phyloP scores from a whole-genome alignment of 2,329 filamentous ascomycete species.

The Parasarocladium wereldwijsianum region DNA sequence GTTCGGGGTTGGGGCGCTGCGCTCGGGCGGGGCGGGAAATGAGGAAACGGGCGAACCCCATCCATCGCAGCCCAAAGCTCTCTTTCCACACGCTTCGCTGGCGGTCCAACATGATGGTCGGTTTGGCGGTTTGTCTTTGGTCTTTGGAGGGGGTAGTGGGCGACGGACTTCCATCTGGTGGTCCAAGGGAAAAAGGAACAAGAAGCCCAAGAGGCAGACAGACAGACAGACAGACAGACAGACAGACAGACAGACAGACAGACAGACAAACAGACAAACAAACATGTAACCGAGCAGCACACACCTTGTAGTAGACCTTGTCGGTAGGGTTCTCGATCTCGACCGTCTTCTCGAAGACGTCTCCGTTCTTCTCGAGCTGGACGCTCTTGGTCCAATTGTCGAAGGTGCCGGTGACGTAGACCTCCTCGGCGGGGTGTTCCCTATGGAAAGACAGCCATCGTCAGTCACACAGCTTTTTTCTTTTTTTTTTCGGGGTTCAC shows the following conservation, averaged over 20 bases:
- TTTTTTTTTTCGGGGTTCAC: neutral
- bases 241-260: constrained; percentile 5
- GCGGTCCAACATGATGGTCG: too few relatives aligned
- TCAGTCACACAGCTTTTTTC: neutral
- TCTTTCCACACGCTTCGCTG: too few relatives aligned
- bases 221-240: constrained; percentile 6
- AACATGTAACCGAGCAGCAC: constrained; percentile 12
- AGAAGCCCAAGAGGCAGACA: neutral
- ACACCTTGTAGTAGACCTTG: constrained; percentile 92
- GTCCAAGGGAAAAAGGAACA: too few relatives aligned
- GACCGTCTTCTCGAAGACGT: constrained; percentile 69
- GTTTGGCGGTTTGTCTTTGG: too few relatives aligned
- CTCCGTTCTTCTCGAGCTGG: constrained; percentile 62
- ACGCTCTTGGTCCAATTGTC: constrained; percentile 86
- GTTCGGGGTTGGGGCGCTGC: too few relatives aligned
- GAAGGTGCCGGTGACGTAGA: constrained; percentile 92
- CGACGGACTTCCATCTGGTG: too few relatives aligned
- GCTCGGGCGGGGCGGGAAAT: too few relatives aligned
- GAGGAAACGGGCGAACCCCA: too few relatives aligned
- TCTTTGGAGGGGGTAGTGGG: too few relatives aligned
- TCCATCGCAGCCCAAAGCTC: too few relatives aligned
- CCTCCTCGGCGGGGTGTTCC: constrained; percentile 70
- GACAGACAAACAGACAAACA: constrained; percentile 1
- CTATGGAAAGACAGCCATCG: constrained; percentile 32
- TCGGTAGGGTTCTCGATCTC: constrained; percentile 47